Conservation (phyloP, 768 basidiomycete genomes). For the Crassisporium funariophilum region DNA sequence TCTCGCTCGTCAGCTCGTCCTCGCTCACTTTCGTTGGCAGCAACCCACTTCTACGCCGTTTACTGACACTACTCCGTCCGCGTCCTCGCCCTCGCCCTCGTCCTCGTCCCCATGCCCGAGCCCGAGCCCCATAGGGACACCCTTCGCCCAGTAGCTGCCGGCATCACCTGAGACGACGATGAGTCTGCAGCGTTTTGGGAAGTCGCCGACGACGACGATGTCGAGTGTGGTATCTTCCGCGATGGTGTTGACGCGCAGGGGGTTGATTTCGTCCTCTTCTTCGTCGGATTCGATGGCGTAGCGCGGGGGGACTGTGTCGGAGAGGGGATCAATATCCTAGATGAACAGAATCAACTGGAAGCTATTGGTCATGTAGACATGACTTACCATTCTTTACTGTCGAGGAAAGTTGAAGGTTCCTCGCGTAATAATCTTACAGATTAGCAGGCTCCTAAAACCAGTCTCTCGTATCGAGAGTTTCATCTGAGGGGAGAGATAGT, state of each 20-base stretch:
- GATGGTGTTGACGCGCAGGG: conserved; percentile 27
- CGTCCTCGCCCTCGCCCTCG: too few relatives aligned
- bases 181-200: conserved; percentile 30
- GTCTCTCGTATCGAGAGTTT: background rate
- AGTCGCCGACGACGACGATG: conserved; percentile 41
- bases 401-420: too few relatives aligned
- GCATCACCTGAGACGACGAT: conserved; percentile 50
- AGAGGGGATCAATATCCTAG: conserved; percentile 57
- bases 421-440: too few relatives aligned
- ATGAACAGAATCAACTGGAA: too few relatives aligned
- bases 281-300: conserved; percentile 69
- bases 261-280: conserved; percentile 63
- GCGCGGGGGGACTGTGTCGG: conserved; percentile 58
- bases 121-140: too few relatives aligned
- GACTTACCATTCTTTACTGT: too few relatives aligned
- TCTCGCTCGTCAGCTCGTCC: too few relatives aligned
- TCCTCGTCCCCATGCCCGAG: too few relatives aligned
- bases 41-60: too few relatives aligned
- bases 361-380: too few relatives aligned
- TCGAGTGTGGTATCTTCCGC: conserved; percentile 22
- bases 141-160: conserved; percentile 51
- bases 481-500: background rate
- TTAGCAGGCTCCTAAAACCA: conserved; percentile 7
- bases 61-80: too few relatives aligned
- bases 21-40: too few relatives aligned